phyloP scores from a whole-genome alignment of 768 basidiomycete species.

The Dacryopinax primogenitus region DNA sequence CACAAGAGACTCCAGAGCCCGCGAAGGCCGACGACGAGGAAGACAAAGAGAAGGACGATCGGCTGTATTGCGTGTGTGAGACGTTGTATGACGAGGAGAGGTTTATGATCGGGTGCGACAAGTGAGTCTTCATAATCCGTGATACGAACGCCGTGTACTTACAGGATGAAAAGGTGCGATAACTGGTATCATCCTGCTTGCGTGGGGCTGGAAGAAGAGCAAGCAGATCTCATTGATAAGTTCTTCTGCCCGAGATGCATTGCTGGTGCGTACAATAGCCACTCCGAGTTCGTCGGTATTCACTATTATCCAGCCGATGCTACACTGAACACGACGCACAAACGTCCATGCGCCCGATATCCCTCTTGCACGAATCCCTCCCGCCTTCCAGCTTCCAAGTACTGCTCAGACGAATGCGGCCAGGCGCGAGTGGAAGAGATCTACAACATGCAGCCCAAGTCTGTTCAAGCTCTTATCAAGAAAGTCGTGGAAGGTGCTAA shows the following conservation, averaged over 20 bases:
- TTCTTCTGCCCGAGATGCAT: conserved; percentile 61
- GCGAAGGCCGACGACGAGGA: conserved; percentile 19
- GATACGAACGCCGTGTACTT: neutral
- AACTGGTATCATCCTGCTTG: conserved; percentile 91
- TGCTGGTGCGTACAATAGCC: conserved; percentile 30
- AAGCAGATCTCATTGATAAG: conserved; percentile 80
- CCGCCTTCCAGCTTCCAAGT: conserved; percentile 74
- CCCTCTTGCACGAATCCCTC: conserved; percentile 62
- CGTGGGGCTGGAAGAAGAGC: conserved; percentile 64
- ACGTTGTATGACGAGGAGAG: conserved; percentile 75
- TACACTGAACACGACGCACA: conserved; percentile 20
- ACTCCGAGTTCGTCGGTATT: conserved; percentile 48
- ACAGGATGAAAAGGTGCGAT: conserved; percentile 49
- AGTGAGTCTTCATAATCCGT: conserved; percentile 35
- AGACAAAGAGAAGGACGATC: conserved; percentile 43
- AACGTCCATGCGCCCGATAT: conserved; percentile 28
- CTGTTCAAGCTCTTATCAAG: conserved; percentile 1
- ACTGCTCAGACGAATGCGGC: conserved; percentile 83
- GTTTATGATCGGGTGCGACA: conserved; percentile 88
- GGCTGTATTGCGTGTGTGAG: conserved; percentile 80
- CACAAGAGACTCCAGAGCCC: neutral
- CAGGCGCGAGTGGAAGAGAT: conserved; percentile 35
- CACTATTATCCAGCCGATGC: conserved; percentile 22
- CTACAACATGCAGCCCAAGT: conserved; percentile 1
- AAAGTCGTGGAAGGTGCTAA: conserved; percentile 1